phyloP scores from a whole-genome alignment of 2,329 filamentous ascomycete genomes.

The Botrytis paeoniae region DNA sequence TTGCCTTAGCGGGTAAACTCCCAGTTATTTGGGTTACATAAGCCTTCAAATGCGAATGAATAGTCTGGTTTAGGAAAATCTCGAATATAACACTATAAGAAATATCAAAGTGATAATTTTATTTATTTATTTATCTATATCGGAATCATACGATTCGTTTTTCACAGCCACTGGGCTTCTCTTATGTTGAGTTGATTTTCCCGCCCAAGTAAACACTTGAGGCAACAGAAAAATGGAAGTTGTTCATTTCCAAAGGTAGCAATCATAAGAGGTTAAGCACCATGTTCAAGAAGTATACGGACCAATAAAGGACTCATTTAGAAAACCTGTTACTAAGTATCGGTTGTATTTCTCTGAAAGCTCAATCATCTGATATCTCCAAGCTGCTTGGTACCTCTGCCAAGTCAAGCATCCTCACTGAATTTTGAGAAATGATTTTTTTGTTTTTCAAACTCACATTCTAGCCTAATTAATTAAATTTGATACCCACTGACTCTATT shows the following conservation, averaged over 20 bases:
- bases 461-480: conserved; percentile 7
- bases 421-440: not conserved
- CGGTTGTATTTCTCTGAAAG: not conserved
- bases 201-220: not conserved
- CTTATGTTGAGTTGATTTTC: not conserved
- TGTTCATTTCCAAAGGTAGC: not conserved
- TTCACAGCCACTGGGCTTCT: not conserved
- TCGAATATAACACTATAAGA: not conserved
- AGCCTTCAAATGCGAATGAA: not conserved
- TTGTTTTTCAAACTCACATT: not conserved
- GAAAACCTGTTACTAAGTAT: not conserved
- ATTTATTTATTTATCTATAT: not conserved
- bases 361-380: not conserved
- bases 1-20: not conserved
- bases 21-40: no score
- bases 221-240: not conserved
- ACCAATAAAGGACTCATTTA: not conserved
- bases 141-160: not conserved
- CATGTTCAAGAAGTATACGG: not conserved
- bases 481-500: not conserved
- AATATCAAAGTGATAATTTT: not conserved
- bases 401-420: not conserved
- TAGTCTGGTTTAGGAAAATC: no score
- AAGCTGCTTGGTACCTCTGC: not conserved
- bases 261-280: not conserved